These are phyloP conservation scores for Pseudisothecium myosuroides DNA, from an alignment of 225 moss, liverwort and hornwort species.

Conservation along the genomic window DNA sequence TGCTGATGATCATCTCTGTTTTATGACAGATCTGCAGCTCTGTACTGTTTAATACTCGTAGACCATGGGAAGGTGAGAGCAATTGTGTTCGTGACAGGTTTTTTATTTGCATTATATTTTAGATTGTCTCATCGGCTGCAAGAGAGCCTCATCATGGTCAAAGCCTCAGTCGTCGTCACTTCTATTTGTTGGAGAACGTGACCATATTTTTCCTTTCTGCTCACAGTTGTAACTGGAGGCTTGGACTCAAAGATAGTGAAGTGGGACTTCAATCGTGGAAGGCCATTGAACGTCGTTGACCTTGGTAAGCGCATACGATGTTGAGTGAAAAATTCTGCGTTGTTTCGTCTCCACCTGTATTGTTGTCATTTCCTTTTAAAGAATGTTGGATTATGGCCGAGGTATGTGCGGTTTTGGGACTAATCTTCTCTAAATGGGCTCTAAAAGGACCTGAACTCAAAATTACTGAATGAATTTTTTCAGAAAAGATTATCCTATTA, in stretches of 20 bases:
- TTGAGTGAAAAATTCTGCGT: not conserved
- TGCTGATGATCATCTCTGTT: slow-evolving; percentile 1
- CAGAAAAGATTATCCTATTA: not conserved
- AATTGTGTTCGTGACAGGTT: not conserved
- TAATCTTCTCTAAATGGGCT: not conserved
- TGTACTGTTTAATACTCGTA: slow-evolving; percentile 75
- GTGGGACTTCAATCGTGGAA: slow-evolving; percentile 91
- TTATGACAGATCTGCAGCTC: slow-evolving; percentile 83
- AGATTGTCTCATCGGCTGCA: not conserved
- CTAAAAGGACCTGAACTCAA: not conserved
- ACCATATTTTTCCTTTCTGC: not conserved
- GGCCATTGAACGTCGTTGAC: slow-evolving; percentile 44
- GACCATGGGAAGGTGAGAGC: slow-evolving; percentile 81
- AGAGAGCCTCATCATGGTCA: not conserved
- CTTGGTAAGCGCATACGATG: slow-evolving; percentile 33
- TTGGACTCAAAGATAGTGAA: slow-evolving; percentile 89
- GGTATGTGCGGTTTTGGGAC: not conserved
- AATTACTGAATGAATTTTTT: not conserved
- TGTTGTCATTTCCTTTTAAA: not conserved
- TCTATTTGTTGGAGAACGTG: not conserved
- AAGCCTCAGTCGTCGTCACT: not conserved
- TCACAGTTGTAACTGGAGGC: slow-evolving; percentile 71
- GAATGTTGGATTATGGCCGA: not conserved
- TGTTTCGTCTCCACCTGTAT: not conserved
- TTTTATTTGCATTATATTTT: not conserved